phyloP scores from a whole-genome alignment of 208 protist species.

The Crithidia sp. region DNA sequence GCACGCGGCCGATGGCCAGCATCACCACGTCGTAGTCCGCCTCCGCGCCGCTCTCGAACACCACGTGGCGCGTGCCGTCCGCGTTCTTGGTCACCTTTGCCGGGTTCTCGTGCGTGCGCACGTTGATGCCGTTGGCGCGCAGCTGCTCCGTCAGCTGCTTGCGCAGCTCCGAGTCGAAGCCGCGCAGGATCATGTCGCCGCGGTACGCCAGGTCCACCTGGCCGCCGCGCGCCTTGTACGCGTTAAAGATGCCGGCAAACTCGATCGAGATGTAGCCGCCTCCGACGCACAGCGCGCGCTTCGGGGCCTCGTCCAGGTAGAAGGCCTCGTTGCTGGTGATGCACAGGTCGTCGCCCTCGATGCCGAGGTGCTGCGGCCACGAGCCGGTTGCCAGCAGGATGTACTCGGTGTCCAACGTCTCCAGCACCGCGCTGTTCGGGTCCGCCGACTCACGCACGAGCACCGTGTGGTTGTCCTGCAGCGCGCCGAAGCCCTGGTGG shows the following conservation, averaged over 20 bases:
- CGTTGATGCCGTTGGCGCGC: slow-evolving; percentile 77
- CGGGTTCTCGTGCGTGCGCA: slow-evolving; percentile 82
- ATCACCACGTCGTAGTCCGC: slow-evolving; percentile 95
- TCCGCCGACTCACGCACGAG: slow-evolving; percentile 67
- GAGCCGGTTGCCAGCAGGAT: slow-evolving; percentile 88
- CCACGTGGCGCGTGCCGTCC: slow-evolving; percentile 75
- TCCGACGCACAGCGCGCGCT: slow-evolving; percentile 82
- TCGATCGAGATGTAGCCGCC: slow-evolving; percentile 93
- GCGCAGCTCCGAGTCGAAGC: slow-evolving; percentile 85
- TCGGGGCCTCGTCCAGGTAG: slow-evolving; percentile 80
- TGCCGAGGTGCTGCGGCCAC: slow-evolving; percentile 79
- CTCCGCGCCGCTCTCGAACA: slow-evolving; percentile 81
- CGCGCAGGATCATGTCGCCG: slow-evolving; percentile 78
- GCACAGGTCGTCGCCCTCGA: slow-evolving; percentile 87
- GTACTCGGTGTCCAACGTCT: slow-evolving; percentile 71
- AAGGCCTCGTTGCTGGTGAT: slow-evolving; percentile 94
- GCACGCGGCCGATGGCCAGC: slow-evolving; percentile 95
- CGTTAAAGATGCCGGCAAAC: slow-evolving; percentile 93
- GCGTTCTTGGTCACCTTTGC: slow-evolving; percentile 72
- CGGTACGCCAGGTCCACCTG: slow-evolving; percentile 87
- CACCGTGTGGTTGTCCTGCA: slow-evolving; percentile 79
- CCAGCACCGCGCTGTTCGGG: slow-evolving; percentile 52
- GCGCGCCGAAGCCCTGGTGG: slow-evolving; percentile 76
- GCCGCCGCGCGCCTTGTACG: slow-evolving; percentile 72
- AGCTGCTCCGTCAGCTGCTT: slow-evolving; percentile 83